These are phyloP conservation scores for Didymosphaeria variabile DNA, from an alignment of 2,329 filamentous ascomycete species.

Conservation along the genomic window DNA sequence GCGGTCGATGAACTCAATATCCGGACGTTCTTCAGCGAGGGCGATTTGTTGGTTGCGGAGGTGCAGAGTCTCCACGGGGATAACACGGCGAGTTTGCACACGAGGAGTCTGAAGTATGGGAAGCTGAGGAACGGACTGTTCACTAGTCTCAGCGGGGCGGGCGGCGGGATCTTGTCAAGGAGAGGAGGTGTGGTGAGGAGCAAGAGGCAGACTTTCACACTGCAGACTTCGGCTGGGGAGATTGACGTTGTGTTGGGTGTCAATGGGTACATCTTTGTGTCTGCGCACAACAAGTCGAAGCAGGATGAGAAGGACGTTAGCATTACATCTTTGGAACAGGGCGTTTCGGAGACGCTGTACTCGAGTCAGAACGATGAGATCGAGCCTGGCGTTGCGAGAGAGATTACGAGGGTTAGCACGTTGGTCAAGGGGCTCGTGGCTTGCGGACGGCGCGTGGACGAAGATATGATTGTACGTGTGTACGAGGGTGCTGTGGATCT, in stretches of 20 bases:
- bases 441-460: conserved; percentile 83
- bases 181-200: conserved; percentile 81
- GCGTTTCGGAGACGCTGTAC: conserved; percentile 84
- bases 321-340: conserved; percentile 89
- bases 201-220: conserved; percentile 87
- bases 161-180: conserved; percentile 63
- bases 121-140: conserved; percentile 96
- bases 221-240: conserved; percentile 65
- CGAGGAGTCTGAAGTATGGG: conserved; percentile 88
- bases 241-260: conserved; percentile 91
- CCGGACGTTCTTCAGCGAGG: conserved; percentile 94
- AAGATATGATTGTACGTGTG: conserved; percentile 83
- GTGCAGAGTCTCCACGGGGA: conserved; percentile 90
- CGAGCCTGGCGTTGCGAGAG: conserved; percentile 76
- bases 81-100: conserved; percentile 87
- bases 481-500: conserved; percentile 85
- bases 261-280: conserved; percentile 97
- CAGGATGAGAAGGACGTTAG: conserved; percentile 63
- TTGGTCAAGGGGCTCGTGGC: conserved; percentile 86
- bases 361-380: conserved; percentile 95
- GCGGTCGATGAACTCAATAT: conserved; percentile 98
- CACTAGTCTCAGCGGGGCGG: conserved; percentile 79
- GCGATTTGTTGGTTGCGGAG: conserved; percentile 92
- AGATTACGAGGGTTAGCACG: conserved; percentile 85
- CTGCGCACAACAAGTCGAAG: conserved; percentile 75